Evolutionary conservation across 257 asterid genomes (phyloP), one percentile per base, ranked within the genome.

Genomic region (Petunia secreta): DNA sequence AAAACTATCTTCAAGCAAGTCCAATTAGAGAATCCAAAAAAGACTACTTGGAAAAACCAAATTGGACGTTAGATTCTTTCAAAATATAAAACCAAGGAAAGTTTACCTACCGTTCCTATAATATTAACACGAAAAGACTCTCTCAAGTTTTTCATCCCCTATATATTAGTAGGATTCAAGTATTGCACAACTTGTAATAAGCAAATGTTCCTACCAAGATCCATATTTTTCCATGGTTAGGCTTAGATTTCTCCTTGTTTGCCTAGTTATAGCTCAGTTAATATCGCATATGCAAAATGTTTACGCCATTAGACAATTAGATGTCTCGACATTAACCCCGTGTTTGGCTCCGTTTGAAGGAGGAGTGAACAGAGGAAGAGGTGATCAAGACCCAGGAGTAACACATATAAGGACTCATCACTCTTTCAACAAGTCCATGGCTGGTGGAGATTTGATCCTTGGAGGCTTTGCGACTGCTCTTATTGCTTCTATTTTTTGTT

Each of bases 381-480:
- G 43, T 71, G 60, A 71, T 71, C 44, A 48, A 50, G 15, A 59
- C 50, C 73, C 73, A 39, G 63, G 2, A 34, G 53, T 65, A 39
- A 46, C 37, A 44, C 75, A 63, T 44, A 37, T 75, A 1, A 37
- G 67, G 75, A 79, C 66, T 71, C 88, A 81, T 63, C 83, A 81
- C 16, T 80, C 82, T 14, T 62, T 13, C 58, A 65, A 79, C 76
- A 82, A 71, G 75, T 85, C 85, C 13, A 57, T 75, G 53, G 85
- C 84, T 10, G 86, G 87, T 65, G 88, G 89, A 75, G 88, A 86
- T 75, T 77, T 84, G 43, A 86, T 86, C 48, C 84, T 88, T 14
- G 86, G 87, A 54, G 88, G 89, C 58, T 86, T 86, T 15, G 90
- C 87, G 1, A 48, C 65, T 54, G 84, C 85, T 73, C 53, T 83